Percentiles rank a stretch among this genome's conserved stretches.
phyloP scores from a whole-genome alignment of 768 basidiomycete genomes.

The Pleurotus cornucopiae region DNA sequence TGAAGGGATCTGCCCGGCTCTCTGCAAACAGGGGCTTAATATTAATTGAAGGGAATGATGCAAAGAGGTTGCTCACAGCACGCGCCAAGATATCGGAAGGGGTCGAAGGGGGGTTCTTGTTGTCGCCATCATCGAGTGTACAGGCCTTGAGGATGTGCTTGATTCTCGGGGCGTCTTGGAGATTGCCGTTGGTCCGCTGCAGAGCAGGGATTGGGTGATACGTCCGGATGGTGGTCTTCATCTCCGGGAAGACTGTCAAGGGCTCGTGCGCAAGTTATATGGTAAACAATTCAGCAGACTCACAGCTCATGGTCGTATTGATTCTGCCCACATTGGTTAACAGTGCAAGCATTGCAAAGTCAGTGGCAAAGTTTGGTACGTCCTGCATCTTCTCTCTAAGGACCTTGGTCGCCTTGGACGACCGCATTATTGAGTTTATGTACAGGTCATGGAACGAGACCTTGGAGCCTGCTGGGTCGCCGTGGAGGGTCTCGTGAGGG shows the following conservation, averaged over 20 bases:
- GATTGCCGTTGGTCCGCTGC: conserved; percentile 83
- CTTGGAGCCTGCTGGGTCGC: conserved; percentile 33
- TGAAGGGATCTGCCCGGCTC: conserved; percentile 60
- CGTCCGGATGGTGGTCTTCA: conserved; percentile 86
- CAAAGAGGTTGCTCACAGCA: conserved; percentile 41
- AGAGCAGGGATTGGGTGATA: conserved; percentile 90
- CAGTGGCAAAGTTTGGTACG: conserved; percentile 70
- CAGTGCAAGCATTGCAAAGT: conserved; percentile 79
- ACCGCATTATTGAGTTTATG: conserved; percentile 72
- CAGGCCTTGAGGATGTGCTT: conserved; percentile 88
- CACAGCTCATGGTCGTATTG: conserved; percentile 89
- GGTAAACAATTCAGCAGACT: conserved; percentile 19
- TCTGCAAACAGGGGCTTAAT: conserved; percentile 30
- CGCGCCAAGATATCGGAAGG: conserved; percentile 71
- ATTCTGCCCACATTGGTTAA: conserved; percentile 88
- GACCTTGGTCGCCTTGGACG: conserved; percentile 43
- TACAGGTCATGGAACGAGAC: conserved; percentile 79
- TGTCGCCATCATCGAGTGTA: conserved; percentile 48
- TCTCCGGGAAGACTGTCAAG: conserved; percentile 79
- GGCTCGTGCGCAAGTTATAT: too few relatives aligned
- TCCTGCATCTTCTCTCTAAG: conserved; percentile 87
- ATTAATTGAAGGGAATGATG: conserved; percentile 3
- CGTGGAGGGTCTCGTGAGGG: conserved; percentile 35
- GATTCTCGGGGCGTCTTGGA: conserved; percentile 88
- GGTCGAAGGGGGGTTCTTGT: conserved; percentile 63